Percentiles rank a stretch among this genome's conserved stretches.
These are phyloP conservation scores for Paramecium primaurelia DNA, from an alignment of 73 alveolate genomes.

Conservation along the genomic window DNA sequence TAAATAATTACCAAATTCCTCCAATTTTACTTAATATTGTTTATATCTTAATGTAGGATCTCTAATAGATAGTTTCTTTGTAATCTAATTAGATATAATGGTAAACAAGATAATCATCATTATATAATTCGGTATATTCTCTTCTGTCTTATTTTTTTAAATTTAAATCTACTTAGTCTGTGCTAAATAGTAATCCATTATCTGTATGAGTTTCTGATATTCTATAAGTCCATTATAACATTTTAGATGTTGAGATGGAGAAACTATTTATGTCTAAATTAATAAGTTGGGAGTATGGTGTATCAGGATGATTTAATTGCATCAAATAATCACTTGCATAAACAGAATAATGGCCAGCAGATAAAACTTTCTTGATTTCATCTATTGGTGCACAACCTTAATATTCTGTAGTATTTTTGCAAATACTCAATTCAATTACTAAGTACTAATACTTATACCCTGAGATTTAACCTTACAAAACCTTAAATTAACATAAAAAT, in stretches of 20 bases:
- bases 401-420: background rate
- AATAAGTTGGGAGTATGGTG: background rate
- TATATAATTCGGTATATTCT: background rate
- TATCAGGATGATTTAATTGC: background rate
- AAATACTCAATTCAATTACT: background rate
- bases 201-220: background rate
- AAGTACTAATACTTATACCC: background rate
- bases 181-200: background rate
- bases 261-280: background rate
- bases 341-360: background rate
- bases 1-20: background rate
- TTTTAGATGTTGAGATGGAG: background rate
- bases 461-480: background rate
- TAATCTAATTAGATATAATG: background rate
- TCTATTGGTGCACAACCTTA: background rate
- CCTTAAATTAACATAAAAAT: background rate
- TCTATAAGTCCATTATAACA: background rate
- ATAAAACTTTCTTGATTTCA: background rate
- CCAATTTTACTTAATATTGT: background rate
- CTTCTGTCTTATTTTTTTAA: background rate
- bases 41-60: background rate
- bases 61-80: background rate
- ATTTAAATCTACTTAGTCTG: background rate
- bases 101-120: conserved; percentile 6
- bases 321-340: background rate